phyloP scores from a whole-genome alignment of 441 rosid species.

The Metrosideros polymorpha region DNA sequence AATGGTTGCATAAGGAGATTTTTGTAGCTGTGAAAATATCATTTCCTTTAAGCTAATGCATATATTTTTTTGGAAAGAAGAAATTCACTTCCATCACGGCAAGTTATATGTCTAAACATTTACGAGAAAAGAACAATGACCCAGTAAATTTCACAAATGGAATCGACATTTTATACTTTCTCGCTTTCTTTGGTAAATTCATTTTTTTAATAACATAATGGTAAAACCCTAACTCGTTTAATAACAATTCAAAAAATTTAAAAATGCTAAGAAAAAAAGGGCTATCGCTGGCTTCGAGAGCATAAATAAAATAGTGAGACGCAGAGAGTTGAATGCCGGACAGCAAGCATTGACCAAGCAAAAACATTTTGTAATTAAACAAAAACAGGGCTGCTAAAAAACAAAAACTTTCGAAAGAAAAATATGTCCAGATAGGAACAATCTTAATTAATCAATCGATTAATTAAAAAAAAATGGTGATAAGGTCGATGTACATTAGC shows the following conservation, averaged over 20 bases:
- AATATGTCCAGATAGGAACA: neutral
- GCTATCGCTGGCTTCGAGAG: neutral
- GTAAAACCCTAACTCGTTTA: neutral
- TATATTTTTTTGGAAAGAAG: neutral
- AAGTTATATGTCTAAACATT: neutral
- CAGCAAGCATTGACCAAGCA: neutral
- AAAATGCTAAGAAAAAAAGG: neutral
- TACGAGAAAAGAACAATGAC: neutral
- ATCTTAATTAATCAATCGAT: neutral
- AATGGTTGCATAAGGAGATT: neutral
- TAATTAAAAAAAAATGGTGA: constrained; percentile 14
- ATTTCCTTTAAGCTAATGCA: neutral
- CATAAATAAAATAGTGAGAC: neutral
- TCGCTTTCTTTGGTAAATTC: neutral
- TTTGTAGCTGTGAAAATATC: neutral
- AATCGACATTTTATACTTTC: neutral
- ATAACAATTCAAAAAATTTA: neutral
- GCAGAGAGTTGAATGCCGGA: neutral
- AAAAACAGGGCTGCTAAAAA: neutral
- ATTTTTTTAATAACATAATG: neutral
- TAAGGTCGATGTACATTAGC: constrained; percentile 43
- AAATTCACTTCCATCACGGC: neutral
- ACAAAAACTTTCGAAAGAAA: neutral
- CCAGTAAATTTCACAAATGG: neutral
- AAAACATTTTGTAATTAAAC: neutral